Evolutionary conservation across 345 rosid genomes (phyloP).

Genomic region (Hevea brasiliensis): DNA sequence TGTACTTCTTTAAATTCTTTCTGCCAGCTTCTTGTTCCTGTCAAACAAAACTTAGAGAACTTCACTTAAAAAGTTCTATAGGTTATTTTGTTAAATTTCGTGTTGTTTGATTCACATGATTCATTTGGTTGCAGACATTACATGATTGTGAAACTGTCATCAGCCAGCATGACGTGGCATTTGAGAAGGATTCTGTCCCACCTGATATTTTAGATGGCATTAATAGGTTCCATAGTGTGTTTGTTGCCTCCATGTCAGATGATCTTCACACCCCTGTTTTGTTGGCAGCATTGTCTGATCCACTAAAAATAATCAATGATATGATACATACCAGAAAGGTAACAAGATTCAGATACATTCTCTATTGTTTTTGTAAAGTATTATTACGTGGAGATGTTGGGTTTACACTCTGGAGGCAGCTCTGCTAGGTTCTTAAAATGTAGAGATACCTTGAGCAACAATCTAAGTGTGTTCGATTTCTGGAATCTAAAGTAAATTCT

Average conservation of each 20-base stretch:
- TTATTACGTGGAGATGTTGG: neutral
- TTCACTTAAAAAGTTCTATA: neutral
- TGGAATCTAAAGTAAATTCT: constrained; percentile 1
- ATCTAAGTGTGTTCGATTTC: neutral
- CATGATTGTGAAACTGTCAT: constrained; percentile 59
- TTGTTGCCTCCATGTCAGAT: constrained; percentile 80
- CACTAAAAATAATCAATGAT: constrained; percentile 78
- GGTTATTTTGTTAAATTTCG: no score
- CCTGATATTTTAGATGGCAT: constrained; percentile 45
- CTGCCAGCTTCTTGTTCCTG: neutral
- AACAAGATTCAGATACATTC: constrained; percentile 9
- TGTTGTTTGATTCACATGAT: constrained; percentile 8
- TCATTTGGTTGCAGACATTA: constrained; percentile 64
- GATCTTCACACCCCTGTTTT: constrained; percentile 83
- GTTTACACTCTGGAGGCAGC: neutral
- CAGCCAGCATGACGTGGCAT: constrained; percentile 42
- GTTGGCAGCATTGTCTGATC: constrained; percentile 85
- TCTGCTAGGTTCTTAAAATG: neutral
- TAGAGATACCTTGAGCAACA: neutral
- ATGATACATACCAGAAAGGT: constrained; percentile 85
- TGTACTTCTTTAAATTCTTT: neutral
- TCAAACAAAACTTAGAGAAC: neutral
- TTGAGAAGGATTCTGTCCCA: constrained; percentile 43
- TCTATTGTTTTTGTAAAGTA: neutral
- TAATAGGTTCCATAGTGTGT: constrained; percentile 51